Base-by-base conservation (phyloP, 2,329 filamentous ascomycete genomes). In the Sclerotiophoma versabilis region DNA sequence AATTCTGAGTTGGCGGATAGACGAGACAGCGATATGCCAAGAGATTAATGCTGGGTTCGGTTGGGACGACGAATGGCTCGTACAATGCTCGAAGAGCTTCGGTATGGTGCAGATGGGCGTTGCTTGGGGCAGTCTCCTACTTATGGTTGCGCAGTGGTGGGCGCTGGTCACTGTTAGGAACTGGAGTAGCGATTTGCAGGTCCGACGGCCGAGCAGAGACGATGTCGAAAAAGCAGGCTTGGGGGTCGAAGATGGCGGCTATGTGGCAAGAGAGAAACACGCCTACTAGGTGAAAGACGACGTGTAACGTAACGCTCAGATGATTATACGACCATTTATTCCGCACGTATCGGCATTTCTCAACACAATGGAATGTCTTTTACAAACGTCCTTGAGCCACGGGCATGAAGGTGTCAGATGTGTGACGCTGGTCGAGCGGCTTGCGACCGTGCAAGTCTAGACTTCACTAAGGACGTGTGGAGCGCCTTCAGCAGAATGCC, bases 101-200 rank as follows among this genome's bases (percentile, higher is more conserved):
- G 49, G 50, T 19, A 55, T 63, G 1, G 30, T 72, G 32, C 65
- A 69, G 44, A 49, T 62, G 5, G 60, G 59, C 9, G 59, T 65
- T 3, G 66, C 60, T 4, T 65, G 61, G 30, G 44, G 64, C 25
- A 65, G 63, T 0, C 58, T 71, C 36, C 42, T 65, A 4, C 51
- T 71, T 49, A 65, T 73, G 54, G 52, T 59, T 2, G 71, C 66
- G 43, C 73, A 76, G 51, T 76, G 73, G 73, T 70, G 69, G 67
- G 66, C 69, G 14, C 43, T 74, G 33, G 17, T 63, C 38, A 60
- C 60, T 5, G 68, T 75, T 4, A 58, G 65, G 39, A 50, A 38
- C n/a, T 75, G 70, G 65, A 66, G 64, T 12, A 64, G 51, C 33
- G 63, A 60, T 34, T 25, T 63, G 44, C 39, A 38, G 44, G 20